Percentiles rank a stretch among this genome's conserved stretches.
Evolutionary conservation across 441 rosid genomes (phyloP).

Genomic region (Syzygium syzygioides): DNA sequence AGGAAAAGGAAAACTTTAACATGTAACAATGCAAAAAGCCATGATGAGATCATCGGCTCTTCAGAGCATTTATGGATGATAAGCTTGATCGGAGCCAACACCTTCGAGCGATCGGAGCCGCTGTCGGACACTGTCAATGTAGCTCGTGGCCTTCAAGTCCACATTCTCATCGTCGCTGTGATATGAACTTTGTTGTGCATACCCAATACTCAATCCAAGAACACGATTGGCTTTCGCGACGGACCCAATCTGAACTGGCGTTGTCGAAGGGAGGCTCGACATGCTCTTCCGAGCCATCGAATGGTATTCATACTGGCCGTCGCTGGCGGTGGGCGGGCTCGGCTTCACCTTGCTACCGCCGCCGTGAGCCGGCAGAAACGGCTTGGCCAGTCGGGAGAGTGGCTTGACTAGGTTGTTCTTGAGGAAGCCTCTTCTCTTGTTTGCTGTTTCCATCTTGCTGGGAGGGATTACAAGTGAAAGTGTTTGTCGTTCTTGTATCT

Average conservation of each 20-base stretch:
- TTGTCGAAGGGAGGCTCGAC: not conserved
- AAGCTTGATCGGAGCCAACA: slow-evolving; percentile 4
- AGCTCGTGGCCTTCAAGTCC: slow-evolving; percentile 28
- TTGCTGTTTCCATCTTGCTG: slow-evolving; percentile 16
- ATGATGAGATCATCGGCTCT: not conserved
- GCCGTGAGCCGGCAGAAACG: not conserved
- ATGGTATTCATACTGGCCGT: not conserved
- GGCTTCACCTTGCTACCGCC: slow-evolving; percentile 23
- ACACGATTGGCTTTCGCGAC: not conserved
- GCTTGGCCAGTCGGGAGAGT: slow-evolving; percentile 11
- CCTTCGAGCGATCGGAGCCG: slow-evolving; percentile 22
- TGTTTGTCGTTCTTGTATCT: not conserved
- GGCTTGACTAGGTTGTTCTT: slow-evolving; percentile 24
- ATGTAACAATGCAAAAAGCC: not conserved
- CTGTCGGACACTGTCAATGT: slow-evolving; percentile 27
- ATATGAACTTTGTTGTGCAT: not conserved
- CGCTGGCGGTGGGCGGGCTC: not conserved
- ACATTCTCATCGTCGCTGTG: slow-evolving; percentile 30
- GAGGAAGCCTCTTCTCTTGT: slow-evolving; percentile 13
- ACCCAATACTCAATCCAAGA: not conserved
- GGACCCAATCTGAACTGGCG: not conserved
- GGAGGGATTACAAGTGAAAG: not conserved
- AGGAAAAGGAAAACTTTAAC: not conserved
- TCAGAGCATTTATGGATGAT: not conserved
- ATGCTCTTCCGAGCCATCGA: not conserved